Conservation (phyloP, 345 rosid genomes). For the Heritiera fomes region DNA sequence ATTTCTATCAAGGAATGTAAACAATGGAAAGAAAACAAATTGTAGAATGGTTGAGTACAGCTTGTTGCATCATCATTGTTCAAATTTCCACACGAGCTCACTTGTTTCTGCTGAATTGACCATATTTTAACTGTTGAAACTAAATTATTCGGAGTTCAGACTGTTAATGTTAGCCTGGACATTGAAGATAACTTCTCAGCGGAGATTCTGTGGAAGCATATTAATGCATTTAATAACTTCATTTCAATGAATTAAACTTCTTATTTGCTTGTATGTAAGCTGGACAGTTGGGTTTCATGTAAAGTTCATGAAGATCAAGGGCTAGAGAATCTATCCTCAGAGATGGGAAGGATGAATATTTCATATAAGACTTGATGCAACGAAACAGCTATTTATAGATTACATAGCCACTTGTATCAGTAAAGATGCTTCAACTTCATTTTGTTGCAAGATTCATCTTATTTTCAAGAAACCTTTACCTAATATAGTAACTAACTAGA, state of each 20-base stretch:
- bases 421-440: slow-evolving; percentile 7
- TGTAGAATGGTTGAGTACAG: no score
- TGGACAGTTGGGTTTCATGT: slow-evolving; percentile 14
- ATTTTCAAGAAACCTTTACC: not conserved
- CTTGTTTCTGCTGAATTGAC: no score
- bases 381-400: not conserved
- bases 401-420: not conserved
- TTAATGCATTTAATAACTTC: not conserved
- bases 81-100: no score
- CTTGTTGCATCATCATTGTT: no score
- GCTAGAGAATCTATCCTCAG: slow-evolving; percentile 7
- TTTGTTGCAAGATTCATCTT: not conserved
- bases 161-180: no score
- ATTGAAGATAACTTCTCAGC: no score
- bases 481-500: not conserved
- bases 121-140: no score
- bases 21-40: no score
- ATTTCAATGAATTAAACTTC: not conserved
- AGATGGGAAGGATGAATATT: not conserved
- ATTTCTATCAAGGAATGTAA: no score
- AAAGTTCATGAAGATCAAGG: slow-evolving; percentile 12
- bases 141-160: no score
- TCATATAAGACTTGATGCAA: not conserved
- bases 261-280: slow-evolving; percentile 1
- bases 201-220: not conserved